Base-by-base conservation (phyloP, 176 grass and related monocot species). In the Triticum monococcum region DNA sequence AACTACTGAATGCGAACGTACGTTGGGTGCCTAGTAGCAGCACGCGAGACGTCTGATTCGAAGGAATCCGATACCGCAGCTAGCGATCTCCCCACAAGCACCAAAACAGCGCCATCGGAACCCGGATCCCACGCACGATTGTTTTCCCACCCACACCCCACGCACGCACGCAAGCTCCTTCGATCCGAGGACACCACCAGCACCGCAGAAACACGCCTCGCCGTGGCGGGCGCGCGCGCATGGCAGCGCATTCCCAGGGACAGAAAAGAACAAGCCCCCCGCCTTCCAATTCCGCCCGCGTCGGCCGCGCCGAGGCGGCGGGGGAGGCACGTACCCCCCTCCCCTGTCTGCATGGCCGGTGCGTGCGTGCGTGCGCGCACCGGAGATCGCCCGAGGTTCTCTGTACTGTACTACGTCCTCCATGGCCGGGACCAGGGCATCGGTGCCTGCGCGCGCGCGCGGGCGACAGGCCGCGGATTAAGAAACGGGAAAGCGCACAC, bases 401-500 rank as follows among this genome's bases (percentile, higher is more conserved):
- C 50, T 54, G 50, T 54, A 50, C 60, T 6, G 28, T 30, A 30
- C 28, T 30, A 28, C 52, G 26, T 46, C 20, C 80, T 71, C 84
- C 84, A 78, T 87, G 89, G 73, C 20, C 37, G 80, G 86, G 89
- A 81, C 89, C 89, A 91, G 69, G 8, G 85, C 89, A 84, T 91
- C 76, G 81, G 76, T 22, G 78, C 14, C 9, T 10, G 70, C 8
- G 83, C 26, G 86, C 65, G 38, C 0, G 80, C 25, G 43, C 12
- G 75, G 24, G 26, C 16, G 83, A 90, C 84, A 83, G 77, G 68
- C 78, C 65, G 84, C 31, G 76, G 61, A 76, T 87, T 91, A 87
- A 91, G 81, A 84, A 84, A 80, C 8, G 8, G 68, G 62, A 83
- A 79, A 79, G 32, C 48, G 43, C 85, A 75, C n/a, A 12, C 6